phyloP scores from a whole-genome alignment of 805 yeast species.

The Yarrowia keelungensis region DNA sequence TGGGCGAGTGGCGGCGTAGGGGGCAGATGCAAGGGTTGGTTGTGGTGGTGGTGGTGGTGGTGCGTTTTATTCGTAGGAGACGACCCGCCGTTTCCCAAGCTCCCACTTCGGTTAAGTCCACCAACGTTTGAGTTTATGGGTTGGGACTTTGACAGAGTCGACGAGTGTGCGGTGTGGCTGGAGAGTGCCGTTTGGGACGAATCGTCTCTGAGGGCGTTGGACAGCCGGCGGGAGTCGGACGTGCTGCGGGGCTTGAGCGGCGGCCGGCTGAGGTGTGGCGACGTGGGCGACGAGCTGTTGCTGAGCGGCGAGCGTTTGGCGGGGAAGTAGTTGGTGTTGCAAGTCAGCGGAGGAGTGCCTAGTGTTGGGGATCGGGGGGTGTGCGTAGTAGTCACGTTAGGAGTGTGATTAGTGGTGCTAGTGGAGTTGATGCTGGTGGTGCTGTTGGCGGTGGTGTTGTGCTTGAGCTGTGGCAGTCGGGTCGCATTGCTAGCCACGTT shows the following conservation, averaged over 20 bases:
- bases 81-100: no score
- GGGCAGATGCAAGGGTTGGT: constrained; percentile 28
- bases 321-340: constrained; percentile 30
- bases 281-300: constrained; percentile 20
- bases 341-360: constrained; percentile 6
- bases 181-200: constrained; percentile 31
- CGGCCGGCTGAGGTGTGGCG: constrained; percentile 8
- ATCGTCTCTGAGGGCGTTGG: constrained; percentile 19
- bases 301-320: constrained; percentile 12
- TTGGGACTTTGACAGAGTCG: constrained; percentile 30
- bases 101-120: no score
- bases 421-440: not conserved
- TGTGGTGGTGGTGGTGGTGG: not conserved
- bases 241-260: constrained; percentile 11
- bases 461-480: not conserved
- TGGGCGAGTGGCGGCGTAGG: constrained; percentile 29
- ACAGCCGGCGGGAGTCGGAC: constrained; percentile 24
- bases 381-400: no score
- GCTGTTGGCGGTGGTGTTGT: not conserved
- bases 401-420: no score
- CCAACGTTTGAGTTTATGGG: constrained; percentile 27
- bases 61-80: no score
- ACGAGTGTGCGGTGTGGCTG: constrained; percentile 31
- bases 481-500: constrained; percentile 7
- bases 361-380: no score